A percentile compares a stretch with the other conserved stretches of the same genome.
phyloP scores from a whole-genome alignment of 225 moss, liverwort and hornwort genomes.

The Thuidium tamariscinum region DNA sequence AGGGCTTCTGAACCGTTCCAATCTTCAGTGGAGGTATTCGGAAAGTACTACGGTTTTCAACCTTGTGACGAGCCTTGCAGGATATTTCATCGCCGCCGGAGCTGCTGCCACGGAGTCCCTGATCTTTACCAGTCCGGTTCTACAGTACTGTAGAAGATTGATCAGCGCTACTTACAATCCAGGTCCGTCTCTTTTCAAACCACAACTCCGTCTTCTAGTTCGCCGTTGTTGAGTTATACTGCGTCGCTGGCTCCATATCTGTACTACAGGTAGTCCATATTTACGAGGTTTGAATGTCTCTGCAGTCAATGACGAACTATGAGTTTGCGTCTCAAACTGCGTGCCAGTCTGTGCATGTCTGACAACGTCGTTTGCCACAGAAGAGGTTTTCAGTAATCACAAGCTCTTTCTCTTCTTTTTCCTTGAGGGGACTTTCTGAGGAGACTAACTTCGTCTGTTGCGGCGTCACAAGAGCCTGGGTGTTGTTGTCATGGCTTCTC shows the following conservation, averaged over 20 bases:
- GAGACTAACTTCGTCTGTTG: neutral
- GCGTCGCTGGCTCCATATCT: neutral
- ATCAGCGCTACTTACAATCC: neutral
- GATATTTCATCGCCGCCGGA: neutral
- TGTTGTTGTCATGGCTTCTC: neutral
- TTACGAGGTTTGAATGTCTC: neutral
- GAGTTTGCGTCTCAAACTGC: neutral
- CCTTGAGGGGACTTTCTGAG: neutral
- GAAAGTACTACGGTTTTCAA: neutral
- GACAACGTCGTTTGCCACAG: neutral
- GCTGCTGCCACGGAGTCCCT: neutral
- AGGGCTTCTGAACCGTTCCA: fast-evolving
- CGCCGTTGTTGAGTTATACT: too few species aligned
- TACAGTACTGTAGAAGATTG: too few species aligned
- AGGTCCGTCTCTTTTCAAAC: neutral
- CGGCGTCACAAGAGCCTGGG: neutral
- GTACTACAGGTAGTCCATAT: neutral
- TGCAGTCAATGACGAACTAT: neutral
- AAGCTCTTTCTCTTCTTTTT: neutral
- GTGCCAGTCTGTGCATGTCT: neutral
- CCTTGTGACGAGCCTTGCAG: neutral
- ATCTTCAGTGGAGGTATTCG: neutral
- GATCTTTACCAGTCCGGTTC: neutral
- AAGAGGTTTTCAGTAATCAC: too few species aligned
- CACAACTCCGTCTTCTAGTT: neutral